Evolutionary conservation across 2,329 filamentous ascomycete species (phyloP).

Genomic region (Domatiomyces catenatus): DNA sequence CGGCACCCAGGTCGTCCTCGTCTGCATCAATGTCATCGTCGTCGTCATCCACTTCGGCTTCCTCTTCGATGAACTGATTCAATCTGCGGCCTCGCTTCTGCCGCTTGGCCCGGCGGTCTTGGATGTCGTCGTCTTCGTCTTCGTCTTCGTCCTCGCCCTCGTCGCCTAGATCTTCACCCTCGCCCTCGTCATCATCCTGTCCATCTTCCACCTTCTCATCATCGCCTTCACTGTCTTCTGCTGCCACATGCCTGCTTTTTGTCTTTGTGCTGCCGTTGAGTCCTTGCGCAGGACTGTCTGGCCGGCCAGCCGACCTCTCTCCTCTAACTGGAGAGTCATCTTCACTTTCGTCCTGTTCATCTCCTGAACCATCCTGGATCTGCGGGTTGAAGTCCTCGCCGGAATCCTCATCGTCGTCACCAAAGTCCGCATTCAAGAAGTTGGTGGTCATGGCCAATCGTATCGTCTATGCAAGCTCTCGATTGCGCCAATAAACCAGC

Average conservation of each 20-base stretch:
- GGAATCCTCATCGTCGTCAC: conserved; percentile 43
- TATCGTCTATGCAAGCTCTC: neutral
- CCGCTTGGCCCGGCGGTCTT: conserved; percentile 59
- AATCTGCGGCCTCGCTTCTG: conserved; percentile 50
- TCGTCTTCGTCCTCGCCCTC: conserved; percentile 39
- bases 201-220: conserved; percentile 22
- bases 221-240: conserved; percentile 24
- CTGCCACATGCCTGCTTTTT: conserved; percentile 26
- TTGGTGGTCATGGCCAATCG: neutral
- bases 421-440: neutral
- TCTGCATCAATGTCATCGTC: conserved; percentile 79
- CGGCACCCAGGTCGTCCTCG: conserved; percentile 74
- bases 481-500: neutral
- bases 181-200: conserved; percentile 22
- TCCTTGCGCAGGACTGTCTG: conserved; percentile 11
- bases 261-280: conserved; percentile 23
- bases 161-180: conserved; percentile 25
- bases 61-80: conserved; percentile 87
- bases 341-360: conserved; percentile 30
- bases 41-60: conserved; percentile 91
- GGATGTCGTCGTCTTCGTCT: conserved; percentile 19
- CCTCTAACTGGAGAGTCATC: neutral
- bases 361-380: conserved; percentile 55
- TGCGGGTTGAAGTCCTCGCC: conserved; percentile 83
- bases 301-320: neutral